Conservation (phyloP, 768 basidiomycete genomes). For the Stropharia rugosoannulata region DNA sequence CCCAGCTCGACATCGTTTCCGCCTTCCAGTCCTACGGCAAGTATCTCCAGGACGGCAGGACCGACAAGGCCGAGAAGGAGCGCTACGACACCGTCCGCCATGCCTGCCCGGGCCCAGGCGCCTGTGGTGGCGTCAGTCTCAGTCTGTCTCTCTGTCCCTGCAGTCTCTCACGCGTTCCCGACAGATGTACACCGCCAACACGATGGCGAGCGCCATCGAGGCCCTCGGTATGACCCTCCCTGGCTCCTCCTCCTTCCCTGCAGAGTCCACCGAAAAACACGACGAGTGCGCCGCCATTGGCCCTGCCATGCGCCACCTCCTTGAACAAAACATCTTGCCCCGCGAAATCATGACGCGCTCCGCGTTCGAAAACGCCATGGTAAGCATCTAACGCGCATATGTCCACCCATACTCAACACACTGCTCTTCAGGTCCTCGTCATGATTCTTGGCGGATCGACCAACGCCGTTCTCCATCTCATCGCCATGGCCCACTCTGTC, state of each 20-base stretch:
- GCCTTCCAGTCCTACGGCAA: slow-evolving; percentile 98
- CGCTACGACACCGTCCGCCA: slow-evolving; percentile 88
- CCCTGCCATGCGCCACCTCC: slow-evolving; percentile 77
- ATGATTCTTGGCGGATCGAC: slow-evolving; percentile 99
- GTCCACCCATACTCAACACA: not conserved
- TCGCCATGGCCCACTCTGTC: slow-evolving; percentile 95
- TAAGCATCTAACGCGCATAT: slow-evolving; percentile 26
- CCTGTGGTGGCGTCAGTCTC: slow-evolving; percentile 89
- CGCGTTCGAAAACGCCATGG: slow-evolving; percentile 99
- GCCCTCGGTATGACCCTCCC: slow-evolving; percentile 95
- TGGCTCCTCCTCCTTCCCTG: slow-evolving; percentile 96
- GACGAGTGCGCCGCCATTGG: slow-evolving; percentile 84
- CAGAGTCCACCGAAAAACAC: slow-evolving; percentile 86
- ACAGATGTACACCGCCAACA: slow-evolving; percentile 98
- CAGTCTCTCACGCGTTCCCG: not conserved
- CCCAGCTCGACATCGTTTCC: slow-evolving; percentile 92
- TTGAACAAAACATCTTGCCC: slow-evolving; percentile 91
- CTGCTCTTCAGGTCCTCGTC: slow-evolving; percentile 70
- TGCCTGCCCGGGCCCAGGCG: slow-evolving; percentile 96
- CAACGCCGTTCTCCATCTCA: slow-evolving; percentile 95
- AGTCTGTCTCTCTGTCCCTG: not conserved
- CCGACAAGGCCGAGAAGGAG: slow-evolving; percentile 75
- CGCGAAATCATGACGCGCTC: slow-evolving; percentile 95
- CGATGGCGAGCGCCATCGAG: slow-evolving; percentile 96
- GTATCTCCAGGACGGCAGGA: slow-evolving; percentile 88